Percentiles rank a stretch among this genome's conserved stretches.
Conservation (phyloP, 2,329 filamentous ascomycete species). For the Alternaria gaisen region DNA sequence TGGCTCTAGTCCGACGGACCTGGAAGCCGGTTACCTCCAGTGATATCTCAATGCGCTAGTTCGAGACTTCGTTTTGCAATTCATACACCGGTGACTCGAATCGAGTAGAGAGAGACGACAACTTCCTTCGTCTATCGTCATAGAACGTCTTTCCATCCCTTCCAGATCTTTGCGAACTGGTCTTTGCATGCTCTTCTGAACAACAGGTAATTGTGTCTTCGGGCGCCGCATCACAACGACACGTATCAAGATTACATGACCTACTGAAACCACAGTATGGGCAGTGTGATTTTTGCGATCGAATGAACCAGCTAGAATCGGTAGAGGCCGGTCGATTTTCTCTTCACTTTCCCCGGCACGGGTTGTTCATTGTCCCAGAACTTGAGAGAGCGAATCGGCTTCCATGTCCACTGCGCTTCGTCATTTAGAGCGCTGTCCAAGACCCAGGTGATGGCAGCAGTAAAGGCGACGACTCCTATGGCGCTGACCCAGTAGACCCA, state of each 20-base stretch:
- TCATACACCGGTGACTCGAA: not conserved
- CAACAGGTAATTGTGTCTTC: no score
- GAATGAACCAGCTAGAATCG: not conserved
- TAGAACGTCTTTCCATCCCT: not conserved
- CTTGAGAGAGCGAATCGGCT: conserved; percentile 18
- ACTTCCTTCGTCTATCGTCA: not conserved
- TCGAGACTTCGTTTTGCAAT: not conserved
- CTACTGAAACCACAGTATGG: not conserved
- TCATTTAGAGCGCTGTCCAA: conserved; percentile 42
- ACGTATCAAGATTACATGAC: not conserved
- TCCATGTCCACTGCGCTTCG: conserved; percentile 37
- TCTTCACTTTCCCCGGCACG: conserved; percentile 8
- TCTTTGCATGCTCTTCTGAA: not conserved
- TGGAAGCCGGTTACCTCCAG: not conserved
- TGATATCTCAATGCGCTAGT: not conserved
- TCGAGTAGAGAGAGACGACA: not conserved
- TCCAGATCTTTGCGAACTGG: not conserved
- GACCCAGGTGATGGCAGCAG: conserved; percentile 34
- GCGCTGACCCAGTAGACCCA: conserved; percentile 48
- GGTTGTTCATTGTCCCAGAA: conserved; percentile 22
- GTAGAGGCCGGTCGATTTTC: conserved; percentile 25
- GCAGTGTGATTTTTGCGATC: not conserved
- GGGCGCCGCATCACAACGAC: not conserved
- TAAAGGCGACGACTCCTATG: conserved; percentile 35
- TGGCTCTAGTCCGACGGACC: not conserved